These are phyloP conservation scores for Ramalina intermedia DNA, from an alignment of 495 filamentous ascomycete species.

Conservation along the genomic window DNA sequence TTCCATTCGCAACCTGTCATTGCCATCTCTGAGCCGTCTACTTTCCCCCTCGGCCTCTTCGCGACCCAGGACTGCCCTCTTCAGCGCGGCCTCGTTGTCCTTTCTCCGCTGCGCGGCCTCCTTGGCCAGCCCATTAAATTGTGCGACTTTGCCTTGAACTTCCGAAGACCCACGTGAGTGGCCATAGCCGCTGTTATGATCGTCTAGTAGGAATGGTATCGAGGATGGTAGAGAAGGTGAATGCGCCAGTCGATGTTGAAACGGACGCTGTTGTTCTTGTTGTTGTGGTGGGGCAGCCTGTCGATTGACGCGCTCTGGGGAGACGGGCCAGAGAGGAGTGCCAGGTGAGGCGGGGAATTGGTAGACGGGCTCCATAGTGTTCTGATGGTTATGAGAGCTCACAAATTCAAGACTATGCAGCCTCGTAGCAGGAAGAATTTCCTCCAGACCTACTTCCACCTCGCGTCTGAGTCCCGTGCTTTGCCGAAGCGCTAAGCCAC, in stretches of 20 bases:
- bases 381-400: too few relatives aligned
- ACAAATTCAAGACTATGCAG: too few relatives aligned
- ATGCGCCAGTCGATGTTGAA: neutral
- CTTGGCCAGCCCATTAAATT: slow-evolving; percentile 58
- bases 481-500: too few relatives aligned
- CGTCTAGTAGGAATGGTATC: slow-evolving; percentile 30
- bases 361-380: slow-evolving; percentile 17
- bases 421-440: too few relatives aligned
- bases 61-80: slow-evolving; percentile 66
- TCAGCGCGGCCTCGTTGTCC: slow-evolving; percentile 55
- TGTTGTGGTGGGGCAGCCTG: slow-evolving; percentile 20
- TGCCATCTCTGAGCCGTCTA: slow-evolving; percentile 45
- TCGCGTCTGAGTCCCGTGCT: too few relatives aligned
- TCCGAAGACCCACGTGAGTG: slow-evolving; percentile 42
- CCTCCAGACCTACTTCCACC: too few relatives aligned
- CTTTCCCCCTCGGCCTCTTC: slow-evolving; percentile 67
- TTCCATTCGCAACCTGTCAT: slow-evolving; percentile 32
- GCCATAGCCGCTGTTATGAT: slow-evolving; percentile 16
- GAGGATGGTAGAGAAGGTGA: slow-evolving; percentile 39
- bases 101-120: slow-evolving; percentile 45
- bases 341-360: slow-evolving; percentile 37
- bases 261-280: neutral
- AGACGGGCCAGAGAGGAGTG: slow-evolving; percentile 53
- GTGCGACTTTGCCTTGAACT: slow-evolving; percentile 75
- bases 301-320: slow-evolving; percentile 70